phyloP scores from a whole-genome alignment of 768 basidiomycete genomes.

The Pleurotus sapidus region DNA sequence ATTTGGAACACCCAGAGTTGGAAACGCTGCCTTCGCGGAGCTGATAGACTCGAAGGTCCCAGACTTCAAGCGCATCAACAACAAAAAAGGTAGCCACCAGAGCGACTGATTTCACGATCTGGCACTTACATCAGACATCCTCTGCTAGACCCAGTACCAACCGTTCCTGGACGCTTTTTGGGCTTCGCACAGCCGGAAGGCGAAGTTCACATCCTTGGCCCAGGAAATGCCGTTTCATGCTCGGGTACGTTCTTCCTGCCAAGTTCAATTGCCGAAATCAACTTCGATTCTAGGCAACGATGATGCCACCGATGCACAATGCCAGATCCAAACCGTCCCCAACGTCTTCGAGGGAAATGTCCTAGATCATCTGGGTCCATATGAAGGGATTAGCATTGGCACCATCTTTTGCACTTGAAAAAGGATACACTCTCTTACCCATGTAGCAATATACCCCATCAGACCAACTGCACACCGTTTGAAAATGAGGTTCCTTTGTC shows the following conservation, averaged over 20 bases:
- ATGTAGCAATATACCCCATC: too few relatives aligned
- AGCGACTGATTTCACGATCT: slow-evolving; percentile 11
- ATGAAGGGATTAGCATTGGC: slow-evolving; percentile 41
- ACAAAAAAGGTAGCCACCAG: slow-evolving; percentile 24
- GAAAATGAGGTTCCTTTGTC: too few relatives aligned
- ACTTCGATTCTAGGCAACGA: slow-evolving; percentile 31
- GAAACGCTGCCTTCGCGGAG: slow-evolving; percentile 47
- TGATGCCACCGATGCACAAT: slow-evolving; percentile 37
- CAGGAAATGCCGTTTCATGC: slow-evolving; percentile 31
- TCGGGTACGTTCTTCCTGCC: slow-evolving; percentile 23
- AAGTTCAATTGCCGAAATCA: not conserved
- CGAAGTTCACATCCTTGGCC: slow-evolving; percentile 50
- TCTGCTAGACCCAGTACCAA: slow-evolving; percentile 48
- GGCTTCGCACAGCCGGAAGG: slow-evolving; percentile 43
- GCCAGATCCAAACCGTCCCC: slow-evolving; percentile 42
- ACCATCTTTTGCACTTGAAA: slow-evolving; percentile 26
- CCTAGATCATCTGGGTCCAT: slow-evolving; percentile 41
- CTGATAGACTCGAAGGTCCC: slow-evolving; percentile 46
- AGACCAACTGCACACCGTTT: too few relatives aligned
- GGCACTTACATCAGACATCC: slow-evolving; percentile 23
- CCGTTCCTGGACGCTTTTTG: slow-evolving; percentile 48
- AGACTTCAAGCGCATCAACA: slow-evolving; percentile 38
- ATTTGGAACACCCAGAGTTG: slow-evolving; percentile 51
- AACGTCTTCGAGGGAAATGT: slow-evolving; percentile 36
- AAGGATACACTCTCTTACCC: too few relatives aligned